Conservation (phyloP, 2,329 filamentous ascomycete species). For the Blastomyces percursus region DNA sequence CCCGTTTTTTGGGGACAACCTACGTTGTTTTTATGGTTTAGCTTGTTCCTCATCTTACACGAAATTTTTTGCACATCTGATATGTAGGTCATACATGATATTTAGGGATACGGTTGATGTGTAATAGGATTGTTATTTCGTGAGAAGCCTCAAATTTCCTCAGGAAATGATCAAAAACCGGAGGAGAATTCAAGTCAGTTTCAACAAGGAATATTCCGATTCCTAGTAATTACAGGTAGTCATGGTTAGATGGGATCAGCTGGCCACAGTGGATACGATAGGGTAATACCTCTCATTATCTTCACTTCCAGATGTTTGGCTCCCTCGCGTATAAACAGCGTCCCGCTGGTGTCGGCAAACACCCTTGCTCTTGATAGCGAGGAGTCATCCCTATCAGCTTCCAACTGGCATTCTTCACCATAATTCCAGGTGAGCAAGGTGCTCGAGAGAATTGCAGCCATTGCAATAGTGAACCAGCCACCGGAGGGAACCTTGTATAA, state of each 20-base stretch:
- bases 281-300: slow-evolving; percentile 12
- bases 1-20: slow-evolving; percentile 43
- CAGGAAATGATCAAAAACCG: slow-evolving; percentile 61
- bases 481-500: slow-evolving; percentile 63
- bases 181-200: slow-evolving; percentile 52
- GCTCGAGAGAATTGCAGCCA: slow-evolving; percentile 51
- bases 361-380: slow-evolving; percentile 29
- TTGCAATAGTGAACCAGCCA: slow-evolving; percentile 64
- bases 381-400: slow-evolving; percentile 54
- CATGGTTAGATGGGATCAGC: slow-evolving; percentile 29
- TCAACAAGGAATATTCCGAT: slow-evolving; percentile 72
- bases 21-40: slow-evolving; percentile 31
- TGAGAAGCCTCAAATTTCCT: slow-evolving; percentile 58
- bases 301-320: slow-evolving; percentile 11
- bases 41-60: neutral
- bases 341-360: slow-evolving; percentile 11
- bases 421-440: slow-evolving; percentile 68
- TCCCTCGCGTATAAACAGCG: slow-evolving; percentile 12
- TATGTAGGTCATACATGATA: slow-evolving; percentile 9
- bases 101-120: slow-evolving; percentile 37
- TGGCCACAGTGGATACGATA: slow-evolving; percentile 31
- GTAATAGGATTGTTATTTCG: slow-evolving; percentile 62
- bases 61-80: slow-evolving; percentile 22
- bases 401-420: slow-evolving; percentile 69
- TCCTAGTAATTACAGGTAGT: slow-evolving; percentile 36